Conservation (phyloP, 192 early-diverging fungal genomes). For the Backusella mclennaniae region DNA sequence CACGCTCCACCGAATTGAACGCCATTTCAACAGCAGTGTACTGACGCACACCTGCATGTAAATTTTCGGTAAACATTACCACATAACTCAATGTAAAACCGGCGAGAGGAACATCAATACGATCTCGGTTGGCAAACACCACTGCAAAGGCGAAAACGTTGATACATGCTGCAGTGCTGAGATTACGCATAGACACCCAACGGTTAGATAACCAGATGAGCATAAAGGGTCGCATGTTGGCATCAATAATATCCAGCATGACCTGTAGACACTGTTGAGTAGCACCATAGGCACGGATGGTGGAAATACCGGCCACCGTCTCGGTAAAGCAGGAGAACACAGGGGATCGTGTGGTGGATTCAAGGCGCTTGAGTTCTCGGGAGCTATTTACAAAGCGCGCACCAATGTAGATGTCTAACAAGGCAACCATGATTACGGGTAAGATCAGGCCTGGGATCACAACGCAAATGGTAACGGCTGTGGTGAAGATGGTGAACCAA, state of each 20-base stretch:
- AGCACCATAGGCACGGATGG: conserved; percentile 79
- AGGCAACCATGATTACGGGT: conserved; percentile 32
- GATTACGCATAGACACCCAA: conserved; percentile 61
- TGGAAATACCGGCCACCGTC: conserved; percentile 63
- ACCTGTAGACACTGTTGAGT: too few relatives aligned
- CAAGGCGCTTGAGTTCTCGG: conserved; percentile 84
- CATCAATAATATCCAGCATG: too few relatives aligned
- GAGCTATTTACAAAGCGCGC: conserved; percentile 58
- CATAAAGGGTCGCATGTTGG: conserved; percentile 61
- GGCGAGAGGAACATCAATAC: conserved; percentile 71
- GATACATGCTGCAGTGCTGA: too few relatives aligned
- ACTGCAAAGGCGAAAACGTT: too few relatives aligned
- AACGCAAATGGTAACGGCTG: conserved; percentile 54
- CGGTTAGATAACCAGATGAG: conserved; percentile 78
- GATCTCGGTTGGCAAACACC: conserved; percentile 1
- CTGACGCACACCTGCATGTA: conserved; percentile 68
- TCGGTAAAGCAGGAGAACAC: conserved; percentile 82
- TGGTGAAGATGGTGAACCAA: conserved; percentile 44
- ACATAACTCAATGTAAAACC: conserved; percentile 84
- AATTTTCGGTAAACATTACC: conserved; percentile 65
- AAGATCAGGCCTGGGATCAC: conserved; percentile 66
- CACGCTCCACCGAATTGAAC: conserved; percentile 87
- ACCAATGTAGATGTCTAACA: conserved; percentile 51
- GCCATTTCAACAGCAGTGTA: conserved; percentile 80
- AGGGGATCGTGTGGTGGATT: conserved; percentile 69